Evolutionary conservation across 148 eudicot species (phyloP).

Genomic region (Persicaria tinctoria): DNA sequence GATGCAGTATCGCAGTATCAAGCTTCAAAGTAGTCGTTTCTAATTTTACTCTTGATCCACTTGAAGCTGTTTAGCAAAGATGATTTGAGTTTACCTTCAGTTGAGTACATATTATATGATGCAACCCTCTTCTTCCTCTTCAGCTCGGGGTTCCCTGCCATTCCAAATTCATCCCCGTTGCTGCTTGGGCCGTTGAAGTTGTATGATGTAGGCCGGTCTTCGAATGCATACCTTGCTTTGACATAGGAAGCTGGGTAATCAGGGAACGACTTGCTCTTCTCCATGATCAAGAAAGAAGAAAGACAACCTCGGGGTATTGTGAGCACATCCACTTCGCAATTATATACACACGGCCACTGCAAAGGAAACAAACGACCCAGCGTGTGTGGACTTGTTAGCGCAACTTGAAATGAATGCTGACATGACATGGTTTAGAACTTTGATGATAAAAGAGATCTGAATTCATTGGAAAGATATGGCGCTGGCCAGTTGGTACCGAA

Average conservation of each 20-base stretch:
- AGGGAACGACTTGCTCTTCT: conserved; percentile 67
- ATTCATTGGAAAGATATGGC: conserved; percentile 19
- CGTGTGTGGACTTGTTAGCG: neutral
- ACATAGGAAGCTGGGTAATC: conserved; percentile 50
- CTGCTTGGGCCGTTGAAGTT: conserved; percentile 76
- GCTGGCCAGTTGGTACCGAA: conserved; percentile 22
- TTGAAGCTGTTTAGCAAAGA: conserved; percentile 70
- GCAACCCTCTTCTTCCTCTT: conserved; percentile 93
- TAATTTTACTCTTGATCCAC: conserved; percentile 89
- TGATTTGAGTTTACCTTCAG: conserved; percentile 88
- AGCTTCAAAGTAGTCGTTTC: conserved; percentile 32
- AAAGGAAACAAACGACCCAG: neutral
- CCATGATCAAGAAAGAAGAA: conserved; percentile 31
- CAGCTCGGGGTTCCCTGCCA: conserved; percentile 46
- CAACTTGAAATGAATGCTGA: neutral
- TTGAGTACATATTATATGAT: conserved; percentile 67
- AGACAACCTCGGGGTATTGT: neutral
- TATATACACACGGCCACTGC: conserved; percentile 16
- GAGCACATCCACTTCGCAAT: conserved; percentile 11
- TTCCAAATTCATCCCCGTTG: conserved; percentile 27
- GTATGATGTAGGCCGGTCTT: conserved; percentile 50
- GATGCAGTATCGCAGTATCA: neutral
- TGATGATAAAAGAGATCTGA: conserved; percentile 10
- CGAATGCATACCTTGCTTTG: conserved; percentile 49
- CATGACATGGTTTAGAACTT: neutral